Conservation (phyloP, 345 rosid genomes). For the Rhodamnia argentea region DNA sequence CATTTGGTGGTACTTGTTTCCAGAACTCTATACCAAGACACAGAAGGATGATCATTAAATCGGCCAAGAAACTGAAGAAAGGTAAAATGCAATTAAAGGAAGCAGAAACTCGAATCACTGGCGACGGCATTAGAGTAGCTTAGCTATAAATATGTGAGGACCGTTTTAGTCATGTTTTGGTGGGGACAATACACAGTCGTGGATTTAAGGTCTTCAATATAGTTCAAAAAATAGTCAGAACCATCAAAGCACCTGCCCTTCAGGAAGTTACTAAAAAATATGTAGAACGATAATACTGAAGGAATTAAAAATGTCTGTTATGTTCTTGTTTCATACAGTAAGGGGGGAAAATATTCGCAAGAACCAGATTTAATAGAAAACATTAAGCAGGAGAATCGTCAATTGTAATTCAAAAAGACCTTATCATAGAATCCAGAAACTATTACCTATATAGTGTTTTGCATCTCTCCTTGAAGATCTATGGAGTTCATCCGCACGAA, state of each 20-base stretch:
- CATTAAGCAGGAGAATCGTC: not conserved
- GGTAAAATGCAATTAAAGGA: not conserved
- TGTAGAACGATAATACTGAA: not conserved
- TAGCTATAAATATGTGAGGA: not conserved
- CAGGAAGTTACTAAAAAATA: not conserved
- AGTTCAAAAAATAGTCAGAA: not conserved
- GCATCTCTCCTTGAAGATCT: constrained; percentile 78
- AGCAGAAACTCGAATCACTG: not conserved
- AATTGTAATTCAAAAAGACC: not conserved
- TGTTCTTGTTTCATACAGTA: not conserved
- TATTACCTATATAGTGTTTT: constrained; percentile 90
- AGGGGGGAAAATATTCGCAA: not conserved
- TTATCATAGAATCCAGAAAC: not conserved
- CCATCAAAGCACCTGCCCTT: not conserved
- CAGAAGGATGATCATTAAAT: not conserved
- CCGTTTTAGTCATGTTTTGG: not conserved
- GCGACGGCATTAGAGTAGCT: not conserved
- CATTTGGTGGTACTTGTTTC: constrained; percentile 48
- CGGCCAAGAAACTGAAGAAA: not conserved
- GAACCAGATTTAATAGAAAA: not conserved
- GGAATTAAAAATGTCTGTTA: not conserved
- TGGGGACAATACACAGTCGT: not conserved
- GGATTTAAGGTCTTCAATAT: not conserved
- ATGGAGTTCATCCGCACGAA: constrained; percentile 63
- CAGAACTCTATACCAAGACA: constrained; percentile 59